phyloP scores from a whole-genome alignment of 1,284 basidiomycete species.

The Schizophyllum commune region DNA sequence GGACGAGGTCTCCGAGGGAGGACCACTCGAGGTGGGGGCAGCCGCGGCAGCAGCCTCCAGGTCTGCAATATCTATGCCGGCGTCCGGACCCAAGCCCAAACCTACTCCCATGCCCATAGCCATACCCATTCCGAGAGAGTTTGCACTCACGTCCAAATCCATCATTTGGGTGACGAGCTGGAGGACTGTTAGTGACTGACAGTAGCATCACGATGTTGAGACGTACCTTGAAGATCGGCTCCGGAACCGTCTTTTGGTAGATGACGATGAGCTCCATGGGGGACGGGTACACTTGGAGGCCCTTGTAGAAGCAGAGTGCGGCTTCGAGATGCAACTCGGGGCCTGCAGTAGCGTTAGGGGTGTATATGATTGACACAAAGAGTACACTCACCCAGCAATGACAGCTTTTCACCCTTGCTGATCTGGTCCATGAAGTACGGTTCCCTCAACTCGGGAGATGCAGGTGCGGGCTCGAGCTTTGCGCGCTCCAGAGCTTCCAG shows the following conservation, averaged over 20 bases:
- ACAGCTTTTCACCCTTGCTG: conserved; percentile 80
- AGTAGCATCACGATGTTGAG: conserved; percentile 1
- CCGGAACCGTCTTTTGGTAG: conserved; percentile 89
- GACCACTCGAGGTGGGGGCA: conserved; percentile 44
- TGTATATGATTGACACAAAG: background rate
- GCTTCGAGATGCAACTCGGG: conserved; percentile 72
- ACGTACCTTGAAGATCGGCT: conserved; percentile 75
- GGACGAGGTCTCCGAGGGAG: conserved; percentile 75
- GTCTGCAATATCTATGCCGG: conserved; percentile 37
- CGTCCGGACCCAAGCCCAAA: conserved; percentile 25
- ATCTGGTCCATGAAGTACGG: conserved; percentile 90
- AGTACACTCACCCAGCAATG: conserved; percentile 56
- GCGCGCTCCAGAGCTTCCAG: conserved; percentile 55
- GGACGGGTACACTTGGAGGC: conserved; percentile 89
- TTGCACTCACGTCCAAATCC: conserved; percentile 78
- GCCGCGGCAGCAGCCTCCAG: conserved; percentile 38
- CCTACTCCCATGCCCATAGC: background rate
- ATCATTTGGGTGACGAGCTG: conserved; percentile 85
- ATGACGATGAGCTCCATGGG: conserved; percentile 89
- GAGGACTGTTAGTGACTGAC: conserved; percentile 2
- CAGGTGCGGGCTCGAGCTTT: conserved; percentile 58
- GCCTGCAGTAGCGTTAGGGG: conserved; percentile 36
- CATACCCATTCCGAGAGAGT: conserved; percentile 1
- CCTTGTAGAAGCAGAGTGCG: conserved; percentile 89
- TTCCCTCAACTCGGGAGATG: conserved; percentile 71